Conservation (phyloP, 352 stramenopile genomes). For the Thraustochytrium striatum region DNA sequence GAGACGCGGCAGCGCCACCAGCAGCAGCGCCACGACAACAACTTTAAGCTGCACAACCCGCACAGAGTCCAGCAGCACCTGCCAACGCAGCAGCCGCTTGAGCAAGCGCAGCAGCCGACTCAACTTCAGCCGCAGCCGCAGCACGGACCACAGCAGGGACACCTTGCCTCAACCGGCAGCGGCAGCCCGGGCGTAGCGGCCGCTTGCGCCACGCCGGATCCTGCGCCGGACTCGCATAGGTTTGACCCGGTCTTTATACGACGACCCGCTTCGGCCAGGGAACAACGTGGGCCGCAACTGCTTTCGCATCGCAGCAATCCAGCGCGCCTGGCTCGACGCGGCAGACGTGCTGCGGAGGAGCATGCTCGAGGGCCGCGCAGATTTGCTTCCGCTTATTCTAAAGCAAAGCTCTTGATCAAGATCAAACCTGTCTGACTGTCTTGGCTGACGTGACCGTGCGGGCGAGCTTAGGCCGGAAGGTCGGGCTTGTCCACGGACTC, state of each 20-base stretch:
- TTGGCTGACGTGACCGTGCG: too few species aligned
- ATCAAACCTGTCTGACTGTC: too few species aligned
- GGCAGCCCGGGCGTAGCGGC: too few species aligned
- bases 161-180: too few species aligned
- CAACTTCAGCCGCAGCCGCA: too few species aligned
- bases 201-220: too few species aligned
- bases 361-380: too few species aligned
- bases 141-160: too few species aligned
- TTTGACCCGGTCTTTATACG: constrained; percentile 90
- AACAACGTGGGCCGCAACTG: constrained; percentile 94
- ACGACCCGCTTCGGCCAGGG: constrained; percentile 82
- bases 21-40: constrained; percentile 51
- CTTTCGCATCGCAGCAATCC: constrained; percentile 86
- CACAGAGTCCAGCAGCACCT: background rate
- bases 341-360: constrained; percentile 12
- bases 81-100: background rate
- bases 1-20: background rate
- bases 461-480: too few species aligned
- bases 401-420: too few species aligned
- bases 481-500: background rate
- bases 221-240: constrained; percentile 76
- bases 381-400: too few species aligned
- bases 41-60: constrained; percentile 42
- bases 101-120: too few species aligned
- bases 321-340: constrained; percentile 48